Evolutionary conservation across 495 filamentous ascomycete species (phyloP).

Genomic region (Tricharina praecox): DNA sequence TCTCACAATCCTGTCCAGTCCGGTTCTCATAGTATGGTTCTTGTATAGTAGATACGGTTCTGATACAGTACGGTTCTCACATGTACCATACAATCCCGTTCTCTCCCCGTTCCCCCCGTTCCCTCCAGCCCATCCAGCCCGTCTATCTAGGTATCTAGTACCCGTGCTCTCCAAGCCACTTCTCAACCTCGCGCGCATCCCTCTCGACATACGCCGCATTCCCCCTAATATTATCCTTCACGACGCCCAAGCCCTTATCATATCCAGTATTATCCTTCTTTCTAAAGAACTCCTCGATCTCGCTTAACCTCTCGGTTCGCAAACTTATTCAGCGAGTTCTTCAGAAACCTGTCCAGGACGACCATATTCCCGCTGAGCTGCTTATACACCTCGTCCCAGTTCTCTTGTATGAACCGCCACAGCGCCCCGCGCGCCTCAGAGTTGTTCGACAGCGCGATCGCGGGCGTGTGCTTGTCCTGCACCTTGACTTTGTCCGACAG

Average conservation of each 20-base stretch:
- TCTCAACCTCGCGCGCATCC: constrained; percentile 47
- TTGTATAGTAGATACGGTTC: no score
- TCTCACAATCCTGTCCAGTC: no score
- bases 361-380: constrained; percentile 66
- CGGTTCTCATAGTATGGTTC: no score
- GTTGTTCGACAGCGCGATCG: constrained; percentile 54
- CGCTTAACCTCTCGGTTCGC: constrained; percentile 48
- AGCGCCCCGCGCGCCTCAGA: constrained; percentile 47
- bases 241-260: constrained; percentile 59
- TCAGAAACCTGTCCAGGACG: constrained; percentile 72
- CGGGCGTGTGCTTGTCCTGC: constrained; percentile 74
- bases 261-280: constrained; percentile 65
- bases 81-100: no score
- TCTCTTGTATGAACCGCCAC: constrained; percentile 67
- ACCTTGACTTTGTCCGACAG: constrained; percentile 59
- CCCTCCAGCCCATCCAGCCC: no score
- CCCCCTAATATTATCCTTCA: constrained; percentile 60
- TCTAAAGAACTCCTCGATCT: constrained; percentile 71
- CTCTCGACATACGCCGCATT: constrained; percentile 61
- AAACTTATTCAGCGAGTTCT: constrained; percentile 59
- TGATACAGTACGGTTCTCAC: no score
- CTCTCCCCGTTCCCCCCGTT: no score
- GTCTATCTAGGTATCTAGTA: no score
- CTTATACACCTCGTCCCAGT: constrained; percentile 53
- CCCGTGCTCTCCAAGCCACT: constrained; percentile 50